Evolutionary conservation across 768 basidiomycete genomes (phyloP).

Genomic region (Boletus insuetus): DNA sequence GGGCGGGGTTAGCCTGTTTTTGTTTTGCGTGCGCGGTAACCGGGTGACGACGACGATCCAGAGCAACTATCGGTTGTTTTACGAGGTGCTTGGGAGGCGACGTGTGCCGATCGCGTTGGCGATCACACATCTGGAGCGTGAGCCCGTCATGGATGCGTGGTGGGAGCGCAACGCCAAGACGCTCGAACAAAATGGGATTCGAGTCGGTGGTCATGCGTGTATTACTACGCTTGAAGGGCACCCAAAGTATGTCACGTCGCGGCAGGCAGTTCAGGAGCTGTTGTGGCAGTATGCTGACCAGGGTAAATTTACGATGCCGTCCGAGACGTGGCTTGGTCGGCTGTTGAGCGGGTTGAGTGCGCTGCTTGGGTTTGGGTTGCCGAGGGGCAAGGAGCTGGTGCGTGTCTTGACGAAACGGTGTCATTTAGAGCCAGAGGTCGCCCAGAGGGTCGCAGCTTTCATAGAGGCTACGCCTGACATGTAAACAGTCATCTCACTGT

Average conservation of each 20-base stretch:
- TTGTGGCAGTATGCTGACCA: constrained; percentile 23
- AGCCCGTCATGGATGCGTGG: constrained; percentile 31
- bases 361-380: constrained; percentile 16
- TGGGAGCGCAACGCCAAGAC: constrained; percentile 27
- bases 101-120: constrained; percentile 39
- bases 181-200: constrained; percentile 19
- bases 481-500: background rate
- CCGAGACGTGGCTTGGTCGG: constrained; percentile 21
- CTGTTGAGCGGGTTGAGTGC: constrained; percentile 18
- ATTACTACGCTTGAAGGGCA: constrained; percentile 25
- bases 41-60: constrained; percentile 27
- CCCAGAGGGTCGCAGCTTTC: constrained; percentile 22
- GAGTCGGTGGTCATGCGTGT: constrained; percentile 26
- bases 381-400: constrained; percentile 18
- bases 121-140: constrained; percentile 39
- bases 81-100: constrained; percentile 38
- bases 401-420: constrained; percentile 26
- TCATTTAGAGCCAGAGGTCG: constrained; percentile 21
- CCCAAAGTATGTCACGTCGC: constrained; percentile 19
- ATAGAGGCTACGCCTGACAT: constrained; percentile 14
- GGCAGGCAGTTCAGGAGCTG: constrained; percentile 19
- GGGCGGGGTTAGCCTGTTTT: constrained; percentile 30
- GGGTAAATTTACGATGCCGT: constrained; percentile 23
- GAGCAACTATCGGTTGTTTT: constrained; percentile 36
- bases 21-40: constrained; percentile 34